A percentile compares a stretch with the other conserved stretches of the same genome.
Evolutionary conservation across 2,329 filamentous ascomycete species (phyloP).

Genomic region (Pseudocercospora eumusae): DNA sequence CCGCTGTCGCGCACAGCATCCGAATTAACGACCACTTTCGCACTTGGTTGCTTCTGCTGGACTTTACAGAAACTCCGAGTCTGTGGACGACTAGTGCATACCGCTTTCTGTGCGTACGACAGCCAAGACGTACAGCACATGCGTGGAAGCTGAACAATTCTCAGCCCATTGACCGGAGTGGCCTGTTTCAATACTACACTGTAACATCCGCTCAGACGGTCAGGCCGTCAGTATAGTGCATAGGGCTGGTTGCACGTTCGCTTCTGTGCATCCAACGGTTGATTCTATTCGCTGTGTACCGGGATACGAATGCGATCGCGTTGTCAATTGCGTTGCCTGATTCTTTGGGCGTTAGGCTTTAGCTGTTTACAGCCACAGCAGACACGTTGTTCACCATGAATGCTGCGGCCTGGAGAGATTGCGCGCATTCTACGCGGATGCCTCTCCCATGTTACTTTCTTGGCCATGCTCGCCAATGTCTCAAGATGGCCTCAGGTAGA

Average conservation of each 20-base stretch:
- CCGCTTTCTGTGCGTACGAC: not conserved
- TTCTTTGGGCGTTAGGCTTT: not conserved
- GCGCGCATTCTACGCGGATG: not conserved
- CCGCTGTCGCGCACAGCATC: constrained; percentile 2
- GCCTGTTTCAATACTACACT: constrained; percentile 6
- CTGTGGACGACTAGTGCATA: constrained; percentile 8
- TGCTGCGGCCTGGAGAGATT: constrained; percentile 19
- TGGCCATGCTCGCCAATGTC: constrained; percentile 7
- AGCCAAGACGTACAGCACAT: not conserved
- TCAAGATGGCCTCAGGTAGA: constrained; percentile 14
- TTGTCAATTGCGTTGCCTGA: constrained; percentile 3
- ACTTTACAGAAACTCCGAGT: constrained; percentile 3
- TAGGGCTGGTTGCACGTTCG: not conserved
- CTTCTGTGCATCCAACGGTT: not conserved
- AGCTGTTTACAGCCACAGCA: constrained; percentile 6
- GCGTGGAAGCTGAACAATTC: not conserved
- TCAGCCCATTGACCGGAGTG: constrained; percentile 1
- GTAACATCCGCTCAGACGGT: constrained; percentile 4
- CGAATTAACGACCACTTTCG: not conserved
- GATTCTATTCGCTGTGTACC: constrained; percentile 4
- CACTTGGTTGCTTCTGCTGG: not conserved
- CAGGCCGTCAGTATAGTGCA: not conserved
- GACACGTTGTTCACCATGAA: not conserved
- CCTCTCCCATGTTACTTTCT: constrained; percentile 8
- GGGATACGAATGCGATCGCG: constrained; percentile 8